Conservation (phyloP, 1,284 basidiomycete genomes). For the Xerocomus minutiporus region DNA sequence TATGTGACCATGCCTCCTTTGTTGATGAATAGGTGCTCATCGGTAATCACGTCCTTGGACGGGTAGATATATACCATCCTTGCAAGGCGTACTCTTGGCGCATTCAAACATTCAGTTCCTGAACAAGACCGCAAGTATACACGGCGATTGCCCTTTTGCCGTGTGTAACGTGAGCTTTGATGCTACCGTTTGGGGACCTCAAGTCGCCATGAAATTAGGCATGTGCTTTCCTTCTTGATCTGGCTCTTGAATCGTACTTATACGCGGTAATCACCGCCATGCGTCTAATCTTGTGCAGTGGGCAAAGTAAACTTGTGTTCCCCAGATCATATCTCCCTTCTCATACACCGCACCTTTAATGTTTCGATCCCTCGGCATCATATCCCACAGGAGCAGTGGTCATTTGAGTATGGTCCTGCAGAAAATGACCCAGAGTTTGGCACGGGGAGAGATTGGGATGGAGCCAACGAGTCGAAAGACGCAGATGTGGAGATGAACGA, state of each 20-base stretch:
- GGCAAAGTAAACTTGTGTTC: conserved; percentile 88
- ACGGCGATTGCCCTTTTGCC: conserved; percentile 84
- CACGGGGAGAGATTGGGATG: conserved; percentile 29
- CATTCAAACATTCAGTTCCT: conserved; percentile 78
- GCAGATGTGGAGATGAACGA: conserved; percentile 22
- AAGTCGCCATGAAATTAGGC: conserved; percentile 82
- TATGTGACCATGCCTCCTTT: conserved; percentile 1
- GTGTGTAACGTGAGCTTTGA: conserved; percentile 76
- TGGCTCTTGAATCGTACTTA: background rate
- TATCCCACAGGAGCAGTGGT: conserved; percentile 77
- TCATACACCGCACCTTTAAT: conserved; percentile 94
- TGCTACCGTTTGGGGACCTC: conserved; percentile 87
- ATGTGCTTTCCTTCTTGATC: conserved; percentile 27
- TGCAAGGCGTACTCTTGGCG: conserved; percentile 84
- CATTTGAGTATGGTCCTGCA: conserved; percentile 80
- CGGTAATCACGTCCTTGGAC: background rate
- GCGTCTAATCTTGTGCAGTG: conserved; percentile 40
- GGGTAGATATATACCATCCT: conserved; percentile 80
- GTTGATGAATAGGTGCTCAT: conserved; percentile 6
- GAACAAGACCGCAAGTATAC: conserved; percentile 65
- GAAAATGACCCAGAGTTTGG: conserved; percentile 74
- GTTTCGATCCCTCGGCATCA: conserved; percentile 93
- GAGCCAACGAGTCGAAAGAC: conserved; percentile 21
- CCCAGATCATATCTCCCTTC: conserved; percentile 90
- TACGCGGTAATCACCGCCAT: background rate